phyloP scores from a whole-genome alignment of 1,284 basidiomycete species.

The Irpex rosettiformis region DNA sequence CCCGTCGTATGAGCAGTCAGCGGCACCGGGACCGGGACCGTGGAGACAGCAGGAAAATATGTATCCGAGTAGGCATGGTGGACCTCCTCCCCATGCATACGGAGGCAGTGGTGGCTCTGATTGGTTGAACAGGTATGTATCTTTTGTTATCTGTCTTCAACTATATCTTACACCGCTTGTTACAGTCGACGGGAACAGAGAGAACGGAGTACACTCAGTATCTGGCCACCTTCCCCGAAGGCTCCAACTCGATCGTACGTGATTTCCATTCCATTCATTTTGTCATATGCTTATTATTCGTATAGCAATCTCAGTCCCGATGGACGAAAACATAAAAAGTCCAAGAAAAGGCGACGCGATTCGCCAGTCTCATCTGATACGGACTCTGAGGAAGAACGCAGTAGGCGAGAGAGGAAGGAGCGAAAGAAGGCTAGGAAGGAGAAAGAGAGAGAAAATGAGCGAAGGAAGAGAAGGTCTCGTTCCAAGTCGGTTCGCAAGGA shows the following conservation, averaged over 20 bases:
- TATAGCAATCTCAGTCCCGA: slow-evolving; percentile 50
- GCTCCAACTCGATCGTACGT: slow-evolving; percentile 60
- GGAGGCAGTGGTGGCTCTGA: slow-evolving; percentile 42
- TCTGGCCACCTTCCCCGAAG: slow-evolving; percentile 88
- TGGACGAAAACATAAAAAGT: slow-evolving; percentile 51
- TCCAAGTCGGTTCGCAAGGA: slow-evolving; percentile 27
- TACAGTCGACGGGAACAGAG: slow-evolving; percentile 74
- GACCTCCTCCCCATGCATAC: slow-evolving; percentile 21
- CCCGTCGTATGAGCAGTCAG: slow-evolving; percentile 17
- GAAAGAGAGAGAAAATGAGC: slow-evolving; percentile 38
- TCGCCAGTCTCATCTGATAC: slow-evolving; percentile 47
- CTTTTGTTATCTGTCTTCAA: background rate
- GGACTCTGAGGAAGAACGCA: slow-evolving; percentile 58
- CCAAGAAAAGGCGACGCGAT: slow-evolving; percentile 51
- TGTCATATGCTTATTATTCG: background rate
- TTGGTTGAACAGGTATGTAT: slow-evolving; percentile 52
- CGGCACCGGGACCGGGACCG: slow-evolving; percentile 26
- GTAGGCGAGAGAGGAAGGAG: slow-evolving; percentile 57
- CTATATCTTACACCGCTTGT: background rate
- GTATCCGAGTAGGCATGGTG: slow-evolving; percentile 37
- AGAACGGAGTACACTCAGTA: slow-evolving; percentile 55
- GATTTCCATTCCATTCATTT: background rate
- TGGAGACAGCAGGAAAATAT: slow-evolving; percentile 48
- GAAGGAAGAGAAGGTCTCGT: slow-evolving; percentile 25
- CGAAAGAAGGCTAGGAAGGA: slow-evolving; percentile 53